Conservation (phyloP, 345 rosid species). For the Rhodamnia argentea region DNA sequence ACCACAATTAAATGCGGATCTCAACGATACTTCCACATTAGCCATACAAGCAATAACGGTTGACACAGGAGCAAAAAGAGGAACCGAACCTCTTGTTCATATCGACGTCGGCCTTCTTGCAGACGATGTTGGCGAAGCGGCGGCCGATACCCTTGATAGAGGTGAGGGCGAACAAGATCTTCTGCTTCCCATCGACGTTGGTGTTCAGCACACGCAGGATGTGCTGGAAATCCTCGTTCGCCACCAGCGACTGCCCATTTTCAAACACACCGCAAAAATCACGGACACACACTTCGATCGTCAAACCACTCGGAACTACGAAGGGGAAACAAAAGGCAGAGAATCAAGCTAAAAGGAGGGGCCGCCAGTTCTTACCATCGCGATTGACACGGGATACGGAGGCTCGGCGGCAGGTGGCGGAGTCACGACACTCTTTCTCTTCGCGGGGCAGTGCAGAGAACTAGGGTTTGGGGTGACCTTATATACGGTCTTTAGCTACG, state of each 20-base stretch:
- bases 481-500: not conserved
- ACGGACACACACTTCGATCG: not conserved
- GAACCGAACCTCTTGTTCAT: slow-evolving; percentile 74
- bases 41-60: not conserved
- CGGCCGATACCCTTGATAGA: slow-evolving; percentile 92
- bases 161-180: slow-evolving; percentile 86
- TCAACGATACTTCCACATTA: not conserved
- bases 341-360: not conserved
- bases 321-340: not conserved
- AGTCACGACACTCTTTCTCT: not conserved
- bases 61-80: not conserved
- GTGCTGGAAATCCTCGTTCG: slow-evolving; percentile 87
- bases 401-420: not conserved
- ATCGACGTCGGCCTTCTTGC: slow-evolving; percentile 97
- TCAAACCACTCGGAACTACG: not conserved
- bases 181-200: slow-evolving; percentile 85
- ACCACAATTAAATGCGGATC: not conserved
- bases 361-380: not conserved
- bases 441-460: not conserved
- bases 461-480: not conserved
- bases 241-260: slow-evolving; percentile 58
- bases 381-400: not conserved
- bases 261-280: not conserved
- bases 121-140: slow-evolving; percentile 76
- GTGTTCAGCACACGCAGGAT: slow-evolving; percentile 89